Percentiles rank a stretch among this genome's conserved stretches.
These are phyloP conservation scores for Wakefieldia striispora DNA, from an alignment of 768 basidiomycete genomes.

Conservation along the genomic window DNA sequence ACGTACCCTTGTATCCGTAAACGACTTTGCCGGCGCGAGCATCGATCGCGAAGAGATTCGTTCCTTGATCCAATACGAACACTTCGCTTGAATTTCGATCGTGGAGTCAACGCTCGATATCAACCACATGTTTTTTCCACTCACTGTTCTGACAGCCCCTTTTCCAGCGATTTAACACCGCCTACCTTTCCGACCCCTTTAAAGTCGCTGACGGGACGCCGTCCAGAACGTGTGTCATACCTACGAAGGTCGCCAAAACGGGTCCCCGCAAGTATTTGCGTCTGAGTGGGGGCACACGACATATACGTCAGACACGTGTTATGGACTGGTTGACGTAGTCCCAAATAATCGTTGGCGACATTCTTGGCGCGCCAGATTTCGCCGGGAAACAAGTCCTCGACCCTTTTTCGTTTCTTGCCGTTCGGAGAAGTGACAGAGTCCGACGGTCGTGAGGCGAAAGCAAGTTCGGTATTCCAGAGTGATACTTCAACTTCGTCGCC, in stretches of 20 bases:
- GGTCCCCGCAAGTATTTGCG: conserved; percentile 69
- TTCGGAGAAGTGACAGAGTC: conserved; percentile 12
- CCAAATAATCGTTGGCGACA: conserved; percentile 73
- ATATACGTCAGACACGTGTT: conserved; percentile 69
- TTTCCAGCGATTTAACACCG: conserved; percentile 58
- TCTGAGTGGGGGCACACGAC: conserved; percentile 32
- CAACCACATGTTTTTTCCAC: conserved; percentile 24
- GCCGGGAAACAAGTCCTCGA: conserved; percentile 57
- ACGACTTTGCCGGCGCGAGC: conserved; percentile 60
- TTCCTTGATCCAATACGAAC: conserved; percentile 66
- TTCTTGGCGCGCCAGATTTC: conserved; percentile 88
- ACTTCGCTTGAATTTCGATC: conserved; percentile 47
- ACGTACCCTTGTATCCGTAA: conserved; percentile 66
- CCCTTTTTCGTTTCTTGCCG: conserved; percentile 55
- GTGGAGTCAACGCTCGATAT: not conserved
- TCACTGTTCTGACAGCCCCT: conserved; percentile 64
- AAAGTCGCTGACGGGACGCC: conserved; percentile 70
- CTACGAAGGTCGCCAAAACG: conserved; percentile 68
- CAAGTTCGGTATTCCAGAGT: conserved; percentile 69
- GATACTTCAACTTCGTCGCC: conserved; percentile 87
- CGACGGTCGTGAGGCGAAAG: conserved; percentile 37
- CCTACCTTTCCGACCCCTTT: conserved; percentile 55
- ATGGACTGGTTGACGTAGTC: conserved; percentile 75
- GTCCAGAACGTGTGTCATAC: conserved; percentile 73
- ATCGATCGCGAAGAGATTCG: conserved; percentile 65